These are phyloP conservation scores for Stephanodiscus minutulus DNA, from an alignment of 108 stramenopile genomes.

Conservation along the genomic window DNA sequence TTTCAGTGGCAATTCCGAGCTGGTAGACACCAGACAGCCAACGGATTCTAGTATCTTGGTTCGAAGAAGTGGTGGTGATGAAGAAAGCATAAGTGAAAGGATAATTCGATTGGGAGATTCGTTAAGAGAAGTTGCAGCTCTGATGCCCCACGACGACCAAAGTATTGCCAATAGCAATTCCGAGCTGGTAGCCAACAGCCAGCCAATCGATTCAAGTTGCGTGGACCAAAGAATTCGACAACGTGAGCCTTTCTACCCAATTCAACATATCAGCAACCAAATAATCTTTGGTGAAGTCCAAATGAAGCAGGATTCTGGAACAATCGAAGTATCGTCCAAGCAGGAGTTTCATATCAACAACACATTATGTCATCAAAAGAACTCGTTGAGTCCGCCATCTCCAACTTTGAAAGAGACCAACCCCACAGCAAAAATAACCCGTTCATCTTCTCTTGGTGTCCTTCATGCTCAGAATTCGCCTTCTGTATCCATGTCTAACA, in stretches of 20 bases:
- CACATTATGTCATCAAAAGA: neutral
- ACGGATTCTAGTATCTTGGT: neutral
- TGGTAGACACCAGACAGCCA: neutral
- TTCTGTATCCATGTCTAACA: neutral
- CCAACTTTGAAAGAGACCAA: neutral
- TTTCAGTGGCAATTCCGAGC: too few relatives aligned
- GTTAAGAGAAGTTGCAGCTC: conserved; percentile 5
- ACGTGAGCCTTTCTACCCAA: neutral
- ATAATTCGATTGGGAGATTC: conserved; percentile 8
- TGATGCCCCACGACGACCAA: neutral
- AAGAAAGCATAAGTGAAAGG: neutral
- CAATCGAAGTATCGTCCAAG: neutral
- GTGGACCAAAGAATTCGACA: neutral
- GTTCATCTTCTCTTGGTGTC: neutral
- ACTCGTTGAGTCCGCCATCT: neutral
- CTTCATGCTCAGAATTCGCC: neutral
- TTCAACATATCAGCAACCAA: neutral
- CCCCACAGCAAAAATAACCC: neutral
- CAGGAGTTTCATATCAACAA: neutral
- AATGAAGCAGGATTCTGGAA: conserved; percentile 3
- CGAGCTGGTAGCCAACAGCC: neutral
- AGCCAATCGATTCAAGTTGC: neutral
- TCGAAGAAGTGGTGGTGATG: conserved; percentile 1
- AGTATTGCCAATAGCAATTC: too few relatives aligned
- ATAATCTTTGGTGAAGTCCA: neutral